A percentile compares a stretch with the other conserved stretches of the same genome.
These are phyloP conservation scores for Lentinus tigrinus DNA, from an alignment of 768 basidiomycete genomes.

Conservation along the genomic window DNA sequence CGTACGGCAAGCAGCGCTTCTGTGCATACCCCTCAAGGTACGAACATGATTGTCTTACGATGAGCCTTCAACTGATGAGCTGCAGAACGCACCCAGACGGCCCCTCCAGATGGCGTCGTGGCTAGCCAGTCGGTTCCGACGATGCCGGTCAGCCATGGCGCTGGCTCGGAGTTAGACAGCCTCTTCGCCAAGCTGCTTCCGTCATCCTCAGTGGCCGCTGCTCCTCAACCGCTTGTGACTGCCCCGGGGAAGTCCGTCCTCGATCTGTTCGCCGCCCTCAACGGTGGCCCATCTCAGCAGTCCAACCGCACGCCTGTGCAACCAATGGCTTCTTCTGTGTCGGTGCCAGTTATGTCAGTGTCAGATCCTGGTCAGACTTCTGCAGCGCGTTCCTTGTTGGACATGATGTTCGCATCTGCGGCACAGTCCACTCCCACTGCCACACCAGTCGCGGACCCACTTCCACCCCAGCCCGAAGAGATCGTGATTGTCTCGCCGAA, in stretches of 20 bases:
- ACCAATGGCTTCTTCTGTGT: background rate
- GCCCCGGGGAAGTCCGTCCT: slow-evolving; percentile 43
- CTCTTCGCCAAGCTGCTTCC: slow-evolving; percentile 42
- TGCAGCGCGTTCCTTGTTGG: slow-evolving; percentile 60
- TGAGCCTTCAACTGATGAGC: background rate
- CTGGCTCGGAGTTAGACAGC: slow-evolving; percentile 41
- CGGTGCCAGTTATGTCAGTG: background rate
- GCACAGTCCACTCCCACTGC: slow-evolving; percentile 26
- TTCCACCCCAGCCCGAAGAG: slow-evolving; percentile 23
- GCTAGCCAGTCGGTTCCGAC: background rate
- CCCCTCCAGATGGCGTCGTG: background rate
- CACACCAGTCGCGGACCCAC: slow-evolving; percentile 17
- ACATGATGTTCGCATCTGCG: slow-evolving; percentile 76
- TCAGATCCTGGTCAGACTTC: slow-evolving; percentile 16
- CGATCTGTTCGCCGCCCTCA: slow-evolving; percentile 42
- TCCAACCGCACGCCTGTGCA: background rate
- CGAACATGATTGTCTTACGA: background rate
- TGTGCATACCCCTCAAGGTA: slow-evolving; percentile 3
- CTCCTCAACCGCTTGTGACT: slow-evolving; percentile 19
- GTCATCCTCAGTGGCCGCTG: slow-evolving; percentile 8
- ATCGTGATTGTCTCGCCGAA: slow-evolving; percentile 54
- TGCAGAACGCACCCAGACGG: background rate
- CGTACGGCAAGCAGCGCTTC: slow-evolving; percentile 18
- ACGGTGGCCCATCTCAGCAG: background rate
- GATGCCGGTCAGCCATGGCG: background rate